These are phyloP conservation scores for Cucurbita argyrosperma DNA, from an alignment of 306 rosid genomes.

Conservation along the genomic window DNA sequence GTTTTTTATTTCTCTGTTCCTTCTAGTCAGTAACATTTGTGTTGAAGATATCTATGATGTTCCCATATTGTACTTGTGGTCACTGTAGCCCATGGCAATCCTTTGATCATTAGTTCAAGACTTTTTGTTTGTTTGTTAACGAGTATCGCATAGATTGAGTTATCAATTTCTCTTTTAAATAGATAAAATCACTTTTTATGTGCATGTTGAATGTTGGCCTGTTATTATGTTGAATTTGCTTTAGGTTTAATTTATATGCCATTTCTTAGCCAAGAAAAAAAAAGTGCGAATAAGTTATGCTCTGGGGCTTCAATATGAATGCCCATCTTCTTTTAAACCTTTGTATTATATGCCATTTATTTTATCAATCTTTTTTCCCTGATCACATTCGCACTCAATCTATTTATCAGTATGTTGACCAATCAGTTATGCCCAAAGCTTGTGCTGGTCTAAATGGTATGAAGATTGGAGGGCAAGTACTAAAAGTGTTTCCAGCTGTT, in stretches of 20 bases:
- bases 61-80: background rate
- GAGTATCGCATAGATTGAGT: background rate
- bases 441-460: constrained; percentile 85
- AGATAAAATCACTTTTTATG: background rate
- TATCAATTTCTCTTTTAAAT: background rate
- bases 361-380: background rate
- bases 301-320: background rate
- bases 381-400: constrained; percentile 16
- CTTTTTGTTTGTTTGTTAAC: background rate
- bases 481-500: constrained; percentile 62
- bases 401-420: constrained; percentile 56
- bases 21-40: background rate
- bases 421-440: constrained; percentile 64
- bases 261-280: background rate
- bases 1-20: background rate
- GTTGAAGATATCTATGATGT: background rate
- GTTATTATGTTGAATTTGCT: background rate
- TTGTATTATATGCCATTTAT: background rate
- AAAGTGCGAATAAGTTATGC: background rate
- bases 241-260: background rate
- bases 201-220: background rate
- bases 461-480: constrained; percentile 61
- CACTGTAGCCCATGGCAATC: background rate
- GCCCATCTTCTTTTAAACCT: background rate
- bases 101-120: background rate